Conservation (phyloP, 1,139 yeast genomes). For the Protomyces inouyei region DNA sequence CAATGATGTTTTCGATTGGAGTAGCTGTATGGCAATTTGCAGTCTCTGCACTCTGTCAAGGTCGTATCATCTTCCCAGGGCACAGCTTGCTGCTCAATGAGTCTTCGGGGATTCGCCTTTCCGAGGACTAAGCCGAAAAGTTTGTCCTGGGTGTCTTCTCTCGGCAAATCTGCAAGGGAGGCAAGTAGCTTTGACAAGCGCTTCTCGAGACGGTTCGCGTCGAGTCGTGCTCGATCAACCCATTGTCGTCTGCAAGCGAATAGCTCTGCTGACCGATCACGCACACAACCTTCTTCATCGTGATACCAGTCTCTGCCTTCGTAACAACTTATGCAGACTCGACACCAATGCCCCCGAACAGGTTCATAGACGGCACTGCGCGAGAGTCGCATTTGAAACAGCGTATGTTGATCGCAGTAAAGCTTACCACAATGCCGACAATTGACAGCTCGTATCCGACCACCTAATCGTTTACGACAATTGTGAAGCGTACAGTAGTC, state of each 20-base stretch:
- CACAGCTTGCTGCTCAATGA: slow-evolving; percentile 51
- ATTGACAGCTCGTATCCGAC: slow-evolving; percentile 33
- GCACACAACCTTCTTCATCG: slow-evolving; percentile 41
- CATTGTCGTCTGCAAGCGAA: slow-evolving; percentile 29
- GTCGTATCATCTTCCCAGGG: slow-evolving; percentile 63
- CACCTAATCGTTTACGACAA: slow-evolving; percentile 38
- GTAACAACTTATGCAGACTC: slow-evolving; percentile 66
- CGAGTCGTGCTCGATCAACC: slow-evolving; percentile 32
- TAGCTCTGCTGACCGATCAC: slow-evolving; percentile 51
- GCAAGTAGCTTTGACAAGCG: slow-evolving; percentile 52
- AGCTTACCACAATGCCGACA: slow-evolving; percentile 60
- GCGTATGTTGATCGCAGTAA: slow-evolving; percentile 63
- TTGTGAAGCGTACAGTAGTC: slow-evolving; percentile 38
- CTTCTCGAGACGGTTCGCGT: slow-evolving; percentile 51
- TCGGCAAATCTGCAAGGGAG: slow-evolving; percentile 31
- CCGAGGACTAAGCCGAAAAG: slow-evolving; percentile 1
- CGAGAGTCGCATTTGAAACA: slow-evolving; percentile 48
- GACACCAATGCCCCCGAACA: slow-evolving; percentile 57
- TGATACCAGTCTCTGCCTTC: slow-evolving; percentile 52
- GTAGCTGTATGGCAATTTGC: slow-evolving; percentile 55
- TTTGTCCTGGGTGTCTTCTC: neutral
- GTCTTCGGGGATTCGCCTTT: slow-evolving; percentile 33
- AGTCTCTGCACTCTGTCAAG: slow-evolving; percentile 57
- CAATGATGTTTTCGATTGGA: slow-evolving; percentile 79
- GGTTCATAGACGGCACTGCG: slow-evolving; percentile 48